Conservation (phyloP, 1,284 basidiomycete genomes). For the Austropuccinia psidii region DNA sequence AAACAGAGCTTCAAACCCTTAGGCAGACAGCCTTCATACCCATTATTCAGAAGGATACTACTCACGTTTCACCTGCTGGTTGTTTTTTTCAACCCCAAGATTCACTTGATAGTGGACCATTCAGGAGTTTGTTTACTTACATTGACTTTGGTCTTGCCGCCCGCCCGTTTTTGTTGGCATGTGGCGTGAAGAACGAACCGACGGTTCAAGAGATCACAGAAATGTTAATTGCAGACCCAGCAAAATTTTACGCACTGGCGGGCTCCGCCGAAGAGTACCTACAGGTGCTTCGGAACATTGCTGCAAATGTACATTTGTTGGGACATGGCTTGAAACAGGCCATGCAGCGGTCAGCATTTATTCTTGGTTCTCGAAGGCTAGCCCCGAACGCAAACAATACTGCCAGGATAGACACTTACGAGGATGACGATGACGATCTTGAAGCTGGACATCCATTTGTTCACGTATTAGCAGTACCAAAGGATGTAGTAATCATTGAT, state of each 20-base stretch:
- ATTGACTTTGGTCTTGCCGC: conserved; percentile 79
- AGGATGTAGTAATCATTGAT: conserved; percentile 46
- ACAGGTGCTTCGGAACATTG: conserved; percentile 63
- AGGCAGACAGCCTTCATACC: conserved; percentile 49
- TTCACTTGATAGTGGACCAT: conserved; percentile 37
- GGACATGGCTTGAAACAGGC: conserved; percentile 55
- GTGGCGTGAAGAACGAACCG: conserved; percentile 81
- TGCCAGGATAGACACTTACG: conserved; percentile 41
- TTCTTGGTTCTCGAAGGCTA: conserved; percentile 63
- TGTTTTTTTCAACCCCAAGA: conserved; percentile 54
- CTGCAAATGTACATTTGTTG: conserved; percentile 63
- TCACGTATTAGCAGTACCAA: conserved; percentile 44
- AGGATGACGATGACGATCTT: conserved; percentile 41
- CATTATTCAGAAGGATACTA: conserved; percentile 40
- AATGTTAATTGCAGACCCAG: conserved; percentile 46
- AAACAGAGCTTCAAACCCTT: conserved; percentile 46
- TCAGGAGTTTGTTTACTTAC: conserved; percentile 60
- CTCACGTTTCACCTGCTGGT: conserved; percentile 48
- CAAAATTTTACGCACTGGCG: conserved; percentile 46
- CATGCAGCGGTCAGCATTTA: conserved; percentile 64
- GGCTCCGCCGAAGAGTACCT: conserved; percentile 47
- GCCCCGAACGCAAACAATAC: conserved; percentile 46
- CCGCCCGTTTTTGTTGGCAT: conserved; percentile 74
- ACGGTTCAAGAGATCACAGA: conserved; percentile 63
- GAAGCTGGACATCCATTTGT: conserved; percentile 44